Percentiles rank a stretch among this genome's conserved stretches.
Evolutionary conservation across 805 yeast species (phyloP).

Genomic region (Diddensiella caesifluorescens): DNA sequence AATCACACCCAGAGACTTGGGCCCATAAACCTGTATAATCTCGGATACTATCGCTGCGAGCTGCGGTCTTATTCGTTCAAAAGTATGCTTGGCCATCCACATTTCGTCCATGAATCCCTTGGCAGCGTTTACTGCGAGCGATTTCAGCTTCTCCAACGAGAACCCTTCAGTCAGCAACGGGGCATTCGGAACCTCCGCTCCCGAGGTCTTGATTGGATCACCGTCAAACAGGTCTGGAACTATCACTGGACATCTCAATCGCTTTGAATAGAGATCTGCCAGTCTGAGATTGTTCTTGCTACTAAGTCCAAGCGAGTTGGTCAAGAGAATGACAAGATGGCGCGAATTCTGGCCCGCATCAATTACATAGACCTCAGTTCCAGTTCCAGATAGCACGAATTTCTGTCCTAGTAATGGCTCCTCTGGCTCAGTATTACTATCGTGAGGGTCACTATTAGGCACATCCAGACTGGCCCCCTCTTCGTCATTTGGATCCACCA

Average conservation of each 20-base stretch:
- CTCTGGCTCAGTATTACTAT: slow-evolving; percentile 2
- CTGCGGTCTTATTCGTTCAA: slow-evolving; percentile 27
- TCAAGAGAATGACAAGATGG: slow-evolving; percentile 24
- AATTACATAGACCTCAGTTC: slow-evolving; percentile 22
- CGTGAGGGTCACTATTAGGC: neutral
- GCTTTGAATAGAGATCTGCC: slow-evolving; percentile 29
- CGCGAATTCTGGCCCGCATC: slow-evolving; percentile 9
- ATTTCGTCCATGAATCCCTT: slow-evolving; percentile 33
- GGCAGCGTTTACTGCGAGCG: slow-evolving; percentile 25
- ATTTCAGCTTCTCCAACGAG: slow-evolving; percentile 16
- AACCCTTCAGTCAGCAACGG: neutral
- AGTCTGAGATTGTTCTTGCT: slow-evolving; percentile 26
- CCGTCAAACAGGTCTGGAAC: slow-evolving; percentile 32
- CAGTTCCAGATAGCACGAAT: slow-evolving; percentile 21
- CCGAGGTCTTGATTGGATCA: slow-evolving; percentile 27
- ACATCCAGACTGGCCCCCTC: slow-evolving; percentile 1
- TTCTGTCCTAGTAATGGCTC: slow-evolving; percentile 19
- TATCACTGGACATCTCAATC: slow-evolving; percentile 27
- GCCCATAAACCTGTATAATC: slow-evolving; percentile 26
- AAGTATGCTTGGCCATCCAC: slow-evolving; percentile 34
- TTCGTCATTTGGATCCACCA: neutral
- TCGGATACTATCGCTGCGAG: slow-evolving; percentile 26
- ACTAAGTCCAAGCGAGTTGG: slow-evolving; percentile 31
- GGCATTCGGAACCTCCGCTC: slow-evolving; percentile 16
- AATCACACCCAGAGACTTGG: slow-evolving; percentile 27